phyloP scores from a whole-genome alignment of 768 basidiomycete species.

The Amanita molliuscula region DNA sequence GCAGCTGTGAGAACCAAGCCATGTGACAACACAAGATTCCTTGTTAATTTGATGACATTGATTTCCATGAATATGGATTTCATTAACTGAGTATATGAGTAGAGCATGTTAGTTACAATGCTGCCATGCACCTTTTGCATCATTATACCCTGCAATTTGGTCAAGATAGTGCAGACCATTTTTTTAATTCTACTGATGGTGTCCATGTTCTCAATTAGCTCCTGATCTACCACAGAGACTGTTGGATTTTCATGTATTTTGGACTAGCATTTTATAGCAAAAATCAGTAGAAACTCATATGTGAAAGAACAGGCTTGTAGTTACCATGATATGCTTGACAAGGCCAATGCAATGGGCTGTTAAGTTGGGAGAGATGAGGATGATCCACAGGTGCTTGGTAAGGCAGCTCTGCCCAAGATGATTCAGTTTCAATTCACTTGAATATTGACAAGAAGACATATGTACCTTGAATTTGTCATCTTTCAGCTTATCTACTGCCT shows the following conservation, averaged over 20 bases:
- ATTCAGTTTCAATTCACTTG: background rate
- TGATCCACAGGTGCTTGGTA: background rate
- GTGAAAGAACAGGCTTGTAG: background rate
- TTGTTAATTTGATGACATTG: background rate
- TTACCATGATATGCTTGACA: background rate
- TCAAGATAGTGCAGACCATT: background rate
- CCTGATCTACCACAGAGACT: background rate
- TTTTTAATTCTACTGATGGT: background rate
- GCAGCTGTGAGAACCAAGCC: background rate
- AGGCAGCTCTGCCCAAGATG: background rate
- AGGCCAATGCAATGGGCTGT: background rate
- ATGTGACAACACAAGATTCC: background rate
- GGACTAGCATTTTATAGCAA: background rate
- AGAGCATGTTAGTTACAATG: background rate
- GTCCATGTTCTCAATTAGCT: background rate
- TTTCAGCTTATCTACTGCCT: background rate
- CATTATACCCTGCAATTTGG: background rate
- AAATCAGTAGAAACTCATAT: background rate
- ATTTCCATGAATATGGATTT: background rate
- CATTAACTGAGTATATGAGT: background rate
- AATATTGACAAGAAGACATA: background rate
- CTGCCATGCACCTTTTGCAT: background rate
- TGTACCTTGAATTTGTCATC: background rate
- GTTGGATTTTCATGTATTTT: constrained; percentile 1
- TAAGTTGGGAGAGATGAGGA: constrained; percentile 1